Conservation (phyloP, 139 green algal genomes). For the Auxenochlorella pyrenoidosa region DNA sequence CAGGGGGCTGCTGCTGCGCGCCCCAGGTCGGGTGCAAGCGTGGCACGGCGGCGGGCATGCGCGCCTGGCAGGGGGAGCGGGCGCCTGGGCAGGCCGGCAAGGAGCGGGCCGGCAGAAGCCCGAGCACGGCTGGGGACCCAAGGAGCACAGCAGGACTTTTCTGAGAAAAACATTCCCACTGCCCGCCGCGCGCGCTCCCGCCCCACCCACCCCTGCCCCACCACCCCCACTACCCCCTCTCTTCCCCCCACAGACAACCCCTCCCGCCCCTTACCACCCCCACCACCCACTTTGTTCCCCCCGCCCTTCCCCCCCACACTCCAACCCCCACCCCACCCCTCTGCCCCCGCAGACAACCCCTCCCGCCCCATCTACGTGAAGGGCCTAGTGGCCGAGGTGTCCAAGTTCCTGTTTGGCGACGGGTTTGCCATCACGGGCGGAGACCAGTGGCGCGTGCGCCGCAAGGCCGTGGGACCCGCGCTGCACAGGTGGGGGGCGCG, state of each 20-base stretch:
- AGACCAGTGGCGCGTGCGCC: constrained; percentile 83
- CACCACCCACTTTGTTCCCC: no score
- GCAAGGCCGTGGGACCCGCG: constrained; percentile 89
- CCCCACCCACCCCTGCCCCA: neutral
- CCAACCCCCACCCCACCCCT: neutral
- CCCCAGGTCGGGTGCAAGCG: no score
- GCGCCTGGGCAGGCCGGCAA: no score
- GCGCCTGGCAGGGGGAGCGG: no score
- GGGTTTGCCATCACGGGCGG: constrained; percentile 95
- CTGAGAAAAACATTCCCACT: no score
- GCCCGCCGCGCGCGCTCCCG: no score
- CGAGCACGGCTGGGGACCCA: no score
- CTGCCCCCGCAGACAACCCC: constrained; percentile 74
- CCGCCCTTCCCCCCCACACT: neutral
- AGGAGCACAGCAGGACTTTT: no score
- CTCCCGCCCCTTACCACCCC: no score
- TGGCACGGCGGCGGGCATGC: no score
- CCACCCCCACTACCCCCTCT: neutral
- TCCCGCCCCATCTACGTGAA: constrained; percentile 85
- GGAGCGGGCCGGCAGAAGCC: no score
- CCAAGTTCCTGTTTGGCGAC: constrained; percentile 96
- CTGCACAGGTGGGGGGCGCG: constrained; percentile 74
- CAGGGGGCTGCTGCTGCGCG: no score
- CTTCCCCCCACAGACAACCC: neutral
- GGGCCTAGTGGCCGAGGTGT: constrained; percentile 92